Percentiles rank a stretch among this genome's conserved stretches.
These are phyloP conservation scores for Lecanicillium sp. DNA, from an alignment of 2,329 filamentous ascomycete species.

Conservation along the genomic window DNA sequence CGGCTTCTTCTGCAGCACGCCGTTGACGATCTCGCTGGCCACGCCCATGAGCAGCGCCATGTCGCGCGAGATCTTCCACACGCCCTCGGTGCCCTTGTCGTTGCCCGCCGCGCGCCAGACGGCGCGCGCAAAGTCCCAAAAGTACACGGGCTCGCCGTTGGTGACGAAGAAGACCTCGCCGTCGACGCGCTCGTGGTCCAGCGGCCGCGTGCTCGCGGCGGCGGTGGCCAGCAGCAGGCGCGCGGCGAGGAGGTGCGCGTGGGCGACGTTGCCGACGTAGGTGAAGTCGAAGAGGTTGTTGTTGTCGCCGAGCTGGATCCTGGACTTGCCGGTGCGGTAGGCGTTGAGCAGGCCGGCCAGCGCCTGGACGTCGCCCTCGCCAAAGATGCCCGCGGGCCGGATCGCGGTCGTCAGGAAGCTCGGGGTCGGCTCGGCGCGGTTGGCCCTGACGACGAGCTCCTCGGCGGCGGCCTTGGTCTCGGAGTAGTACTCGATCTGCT, in stretches of 20 bases:
- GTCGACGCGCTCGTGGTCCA: conserved; percentile 68
- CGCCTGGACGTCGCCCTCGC: conserved; percentile 76
- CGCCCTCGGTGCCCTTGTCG: conserved; percentile 44
- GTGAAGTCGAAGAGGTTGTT: conserved; percentile 59
- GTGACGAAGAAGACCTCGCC: conserved; percentile 88
- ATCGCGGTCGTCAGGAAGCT: conserved; percentile 72
- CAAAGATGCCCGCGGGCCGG: conserved; percentile 84
- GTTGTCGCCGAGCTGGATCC: conserved; percentile 72
- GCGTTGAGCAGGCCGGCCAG: conserved; percentile 69
- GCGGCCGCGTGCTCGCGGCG: conserved; percentile 50
- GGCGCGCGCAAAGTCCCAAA: conserved; percentile 80
- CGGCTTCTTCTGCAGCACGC: conserved; percentile 44
- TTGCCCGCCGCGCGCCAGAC: conserved; percentile 64
- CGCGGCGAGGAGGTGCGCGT: conserved; percentile 79
- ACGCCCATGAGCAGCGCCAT: conserved; percentile 47
- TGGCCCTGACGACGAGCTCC: conserved; percentile 69
- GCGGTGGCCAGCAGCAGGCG: conserved; percentile 60
- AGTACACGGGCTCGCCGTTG: conserved; percentile 82
- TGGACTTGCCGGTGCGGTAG: conserved; percentile 61
- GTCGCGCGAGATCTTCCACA: conserved; percentile 49
- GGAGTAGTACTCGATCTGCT: conserved; percentile 78
- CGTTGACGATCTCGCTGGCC: conserved; percentile 46
- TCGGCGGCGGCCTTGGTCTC: conserved; percentile 88
- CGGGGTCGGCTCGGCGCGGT: conserved; percentile 47
- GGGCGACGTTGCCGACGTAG: conserved; percentile 58